Evolutionary conservation across 768 basidiomycete species (phyloP).

Genomic region (Agrocybe praecox): DNA sequence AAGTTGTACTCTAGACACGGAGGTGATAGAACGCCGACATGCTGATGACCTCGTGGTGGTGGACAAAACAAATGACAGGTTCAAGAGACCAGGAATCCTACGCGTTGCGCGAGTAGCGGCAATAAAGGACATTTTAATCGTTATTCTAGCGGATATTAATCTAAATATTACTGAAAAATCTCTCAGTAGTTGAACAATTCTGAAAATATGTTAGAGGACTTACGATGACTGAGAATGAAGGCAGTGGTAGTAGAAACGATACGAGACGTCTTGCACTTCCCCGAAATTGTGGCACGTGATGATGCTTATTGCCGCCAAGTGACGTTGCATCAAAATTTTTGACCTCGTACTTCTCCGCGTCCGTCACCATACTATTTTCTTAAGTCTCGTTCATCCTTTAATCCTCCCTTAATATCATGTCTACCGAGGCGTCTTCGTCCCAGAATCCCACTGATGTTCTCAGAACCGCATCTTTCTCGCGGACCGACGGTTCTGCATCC

Average conservation of each 20-base stretch:
- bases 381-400: conserved; percentile 16
- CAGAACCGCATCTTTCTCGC: conserved; percentile 50
- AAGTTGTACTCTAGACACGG: conserved; percentile 3
- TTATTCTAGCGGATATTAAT: background rate
- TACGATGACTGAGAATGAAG: background rate
- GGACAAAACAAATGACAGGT: conserved; percentile 1
- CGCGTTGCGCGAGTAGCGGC: conserved; percentile 17
- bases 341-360: conserved; percentile 15
- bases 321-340: conserved; percentile 21
- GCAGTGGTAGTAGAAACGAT: background rate
- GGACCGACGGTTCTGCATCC: conserved; percentile 38
- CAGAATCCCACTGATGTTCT: conserved; percentile 49
- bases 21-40: conserved; percentile 15
- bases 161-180: background rate
- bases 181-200: background rate
- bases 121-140: conserved; percentile 21
- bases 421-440: conserved; percentile 39
- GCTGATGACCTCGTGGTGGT: conserved; percentile 7
- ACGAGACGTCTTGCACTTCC: background rate
- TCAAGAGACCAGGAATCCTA: conserved; percentile 7
- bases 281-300: conserved; percentile 23
- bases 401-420: conserved; percentile 30
- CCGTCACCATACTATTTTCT: conserved; percentile 14
- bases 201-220: background rate
- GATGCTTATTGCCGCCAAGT: conserved; percentile 20